Evolutionary conservation across 768 basidiomycete genomes (phyloP), one percentile per base, ranked within the genome.

Genomic region (Suillus bovinus): DNA sequence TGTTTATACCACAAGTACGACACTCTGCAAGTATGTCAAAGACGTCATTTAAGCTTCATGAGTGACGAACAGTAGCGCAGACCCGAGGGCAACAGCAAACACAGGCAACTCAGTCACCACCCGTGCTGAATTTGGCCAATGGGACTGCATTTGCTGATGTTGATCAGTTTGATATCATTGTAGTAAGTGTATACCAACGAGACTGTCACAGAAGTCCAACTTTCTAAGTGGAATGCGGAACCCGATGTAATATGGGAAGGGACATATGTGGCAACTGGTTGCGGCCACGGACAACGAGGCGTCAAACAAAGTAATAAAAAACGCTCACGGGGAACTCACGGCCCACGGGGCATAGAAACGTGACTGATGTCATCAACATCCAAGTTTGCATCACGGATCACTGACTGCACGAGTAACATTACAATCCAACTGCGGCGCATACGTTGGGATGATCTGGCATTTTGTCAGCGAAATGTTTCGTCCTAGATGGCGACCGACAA

Each of bases 191-290:
- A 24, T 6, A 55, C 36, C 22, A 22, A 36, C 16, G 17, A 27
- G 9, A 36, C 36, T 38, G 27, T 56, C 55, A 56, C 55, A 56
- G 55, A 56, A 56, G 55, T 17, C 17, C 17, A 55, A 38, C 16
- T 38, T 27, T 55, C 54, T 34, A 34, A 17, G 54, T 55, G 53
- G 14, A 27, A 27, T 10, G 8, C 36, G 24, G 54, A 22, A 20
- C n/a, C 33, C n/a, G 52, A 53, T 34, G 54, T 27, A n/a, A 38
- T 38, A 17, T 56, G 6, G 9, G 14, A 38, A 22, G 34, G 34
- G 17, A 55, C 14, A 24, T 24, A 38, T 11, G n/a, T 55, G 24
- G 36, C 22, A 54, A 38, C 13, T 55, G 36, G 36, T 27, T 27
- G 54, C 16, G 16, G 24, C 22, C 36, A 55, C 34, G 22, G 54